Conservation (phyloP, 345 rosid genomes). For the Anastatica hierochuntica region DNA sequence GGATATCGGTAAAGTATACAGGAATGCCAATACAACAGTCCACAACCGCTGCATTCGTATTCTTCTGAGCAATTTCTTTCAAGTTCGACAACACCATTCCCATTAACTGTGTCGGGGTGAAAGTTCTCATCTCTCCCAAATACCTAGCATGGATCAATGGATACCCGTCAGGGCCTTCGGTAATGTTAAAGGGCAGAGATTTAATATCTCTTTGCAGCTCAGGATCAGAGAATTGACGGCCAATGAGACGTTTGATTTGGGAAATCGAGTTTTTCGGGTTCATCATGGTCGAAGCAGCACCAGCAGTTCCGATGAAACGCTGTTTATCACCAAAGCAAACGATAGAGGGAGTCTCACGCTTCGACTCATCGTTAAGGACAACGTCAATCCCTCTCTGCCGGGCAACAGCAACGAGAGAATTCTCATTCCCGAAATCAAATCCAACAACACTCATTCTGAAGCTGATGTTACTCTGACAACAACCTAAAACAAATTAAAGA, state of each 20-base stretch:
- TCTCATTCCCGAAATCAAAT: slow-evolving; percentile 96
- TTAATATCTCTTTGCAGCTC: slow-evolving; percentile 85
- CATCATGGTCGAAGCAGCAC: slow-evolving; percentile 92
- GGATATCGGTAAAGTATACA: slow-evolving; percentile 80
- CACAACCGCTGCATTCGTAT: slow-evolving; percentile 72
- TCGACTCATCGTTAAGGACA: slow-evolving; percentile 94
- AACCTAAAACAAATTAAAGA: background rate
- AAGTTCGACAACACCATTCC: slow-evolving; percentile 82
- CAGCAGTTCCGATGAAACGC: slow-evolving; percentile 93
- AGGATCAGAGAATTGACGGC: slow-evolving; percentile 74
- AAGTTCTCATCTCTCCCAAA: slow-evolving; percentile 67
- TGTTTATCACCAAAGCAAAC: slow-evolving; percentile 98
- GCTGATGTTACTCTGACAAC: background rate
- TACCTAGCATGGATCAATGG: slow-evolving; percentile 80
- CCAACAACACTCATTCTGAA: slow-evolving; percentile 90
- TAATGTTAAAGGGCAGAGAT: slow-evolving; percentile 56
- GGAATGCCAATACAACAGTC: slow-evolving; percentile 98
- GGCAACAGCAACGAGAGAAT: slow-evolving; percentile 91
- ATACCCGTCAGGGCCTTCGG: slow-evolving; percentile 82
- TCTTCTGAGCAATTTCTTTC: slow-evolving; percentile 81
- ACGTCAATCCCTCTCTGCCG: slow-evolving; percentile 98
- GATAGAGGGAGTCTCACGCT: slow-evolving; percentile 92
- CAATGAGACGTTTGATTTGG: slow-evolving; percentile 78
- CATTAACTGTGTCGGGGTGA: slow-evolving; percentile 86
- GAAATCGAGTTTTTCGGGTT: slow-evolving; percentile 91